Evolutionary conservation across 148 eudicot species (phyloP).

Genomic region (Amaranthus cruentus): DNA sequence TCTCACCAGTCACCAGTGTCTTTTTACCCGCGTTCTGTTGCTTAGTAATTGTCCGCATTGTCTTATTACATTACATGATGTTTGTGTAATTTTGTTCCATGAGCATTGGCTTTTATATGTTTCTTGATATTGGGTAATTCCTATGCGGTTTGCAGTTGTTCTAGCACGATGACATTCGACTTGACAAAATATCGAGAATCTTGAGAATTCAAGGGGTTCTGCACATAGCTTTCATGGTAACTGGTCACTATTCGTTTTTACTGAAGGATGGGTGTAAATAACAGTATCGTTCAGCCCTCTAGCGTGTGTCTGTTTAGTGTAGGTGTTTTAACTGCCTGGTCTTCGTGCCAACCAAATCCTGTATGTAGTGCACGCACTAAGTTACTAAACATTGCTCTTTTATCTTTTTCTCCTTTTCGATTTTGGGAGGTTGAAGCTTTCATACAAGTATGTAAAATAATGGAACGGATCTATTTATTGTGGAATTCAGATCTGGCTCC

Average conservation of each 20-base stretch:
- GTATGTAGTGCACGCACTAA: conserved; percentile 20
- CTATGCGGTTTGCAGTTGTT: conserved; percentile 57
- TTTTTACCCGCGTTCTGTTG: background rate
- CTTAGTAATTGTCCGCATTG: background rate
- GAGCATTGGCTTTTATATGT: background rate
- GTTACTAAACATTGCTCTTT: background rate
- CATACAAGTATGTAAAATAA: too few species aligned
- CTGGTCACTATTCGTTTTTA: background rate
- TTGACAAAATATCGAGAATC: conserved; percentile 81
- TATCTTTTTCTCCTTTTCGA: background rate
- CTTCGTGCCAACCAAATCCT: conserved; percentile 11
- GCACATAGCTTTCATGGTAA: conserved; percentile 21
- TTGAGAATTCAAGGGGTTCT: conserved; percentile 27
- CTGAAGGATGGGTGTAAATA: conserved; percentile 19
- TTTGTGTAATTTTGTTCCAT: background rate
- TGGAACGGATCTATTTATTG: too few species aligned
- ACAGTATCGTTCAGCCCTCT: conserved; percentile 7
- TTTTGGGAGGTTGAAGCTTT: background rate
- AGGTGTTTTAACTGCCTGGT: conserved; percentile 1
- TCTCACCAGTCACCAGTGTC: background rate
- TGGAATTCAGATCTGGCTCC: too few species aligned
- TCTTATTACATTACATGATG: background rate
- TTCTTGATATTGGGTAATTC: conserved; percentile 5
- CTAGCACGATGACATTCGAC: conserved; percentile 88
- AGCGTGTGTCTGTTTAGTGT: background rate